Base-by-base conservation (phyloP, 1,284 basidiomycete species). In the Austroboletus novae-zelandiae region DNA sequence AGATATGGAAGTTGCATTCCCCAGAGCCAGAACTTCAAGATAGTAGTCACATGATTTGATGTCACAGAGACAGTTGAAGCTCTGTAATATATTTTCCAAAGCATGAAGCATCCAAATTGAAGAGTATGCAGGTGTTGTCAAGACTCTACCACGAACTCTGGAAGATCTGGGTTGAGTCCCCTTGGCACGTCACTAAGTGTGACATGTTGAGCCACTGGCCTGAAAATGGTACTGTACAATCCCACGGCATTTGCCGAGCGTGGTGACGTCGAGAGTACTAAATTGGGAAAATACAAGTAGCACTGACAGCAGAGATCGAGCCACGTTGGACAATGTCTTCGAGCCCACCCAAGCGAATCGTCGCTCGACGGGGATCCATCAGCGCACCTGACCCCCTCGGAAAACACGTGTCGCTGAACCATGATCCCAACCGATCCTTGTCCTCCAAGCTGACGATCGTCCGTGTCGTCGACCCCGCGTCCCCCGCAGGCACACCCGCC, bases 381-480 rank as follows among this genome's bases (percentile, higher is more conserved):
- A 73, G 78, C 32, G 87, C 88, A 0, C 67, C 76, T 1, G 87
- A 90, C 62, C 87, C 87, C 0, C 82, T 73, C 60, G 85, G 78
- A 40, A 67, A 72, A 7, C 78, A 84, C 59, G 61, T 74, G 11
- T 61, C 70, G 9, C 60, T 80, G 41, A 83, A 83, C 62, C 62
- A 75, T 51, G 74, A 81, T 62, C 77, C 80, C 6, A 69, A 71
- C 46, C 70, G 82, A 53, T 71, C 78, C 2, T 77, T 80, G 0
- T 79, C 80, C 30, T 86, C 82, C 64, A 81, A 74, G 4, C 75
- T 91, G 40, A 89, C 86, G 45, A 89, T 91, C 68, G 83, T 89
- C 39, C 82, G 84, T 49, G 81, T 89, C 42, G 46, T 66, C 42
- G 62, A 68, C 35, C 49, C 65, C 31, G n/a, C 50, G 7, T 30